Base-by-base conservation (phyloP, 495 filamentous ascomycete species). In the Penicillium steckii region DNA sequence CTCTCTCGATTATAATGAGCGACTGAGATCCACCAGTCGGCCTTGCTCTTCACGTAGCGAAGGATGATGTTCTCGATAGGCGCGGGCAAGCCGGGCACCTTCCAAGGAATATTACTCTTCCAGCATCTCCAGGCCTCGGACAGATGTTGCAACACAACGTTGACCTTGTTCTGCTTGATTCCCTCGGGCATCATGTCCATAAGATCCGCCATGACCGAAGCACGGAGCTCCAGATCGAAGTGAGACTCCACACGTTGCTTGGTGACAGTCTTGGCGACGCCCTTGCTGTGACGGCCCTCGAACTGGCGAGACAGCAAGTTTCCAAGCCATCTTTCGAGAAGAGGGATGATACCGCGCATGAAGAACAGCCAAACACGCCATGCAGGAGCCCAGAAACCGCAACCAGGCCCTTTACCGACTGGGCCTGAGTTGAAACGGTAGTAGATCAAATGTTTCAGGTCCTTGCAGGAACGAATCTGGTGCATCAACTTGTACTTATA, bases 401-500 rank as follows among this genome's bases (percentile, higher is more conserved):
- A 97, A 21, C 95, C 95, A 47, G 95, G 95, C 48, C 95, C 95
- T 66, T 99, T 99, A 24, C 95, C 95, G 37, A 99, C 95, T 19
- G 95, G 89, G 0, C 93, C 94, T 27, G 92, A 93, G 69, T 99
- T 99, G 77, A 99, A 99, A 12, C 95, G 89, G 68, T 99, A 97
- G 76, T 99, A 99, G 56, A 99, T 97, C 45, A 99, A 68, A 83
- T 99, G 95, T 82, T 99, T 99, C 63, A 99, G 73, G 73, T 99
- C 95, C 67, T 99, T 99, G 76, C 95, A 99, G 2, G 95, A 94
- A 42, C 95, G 91, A 61, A 99, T 97, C 72, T 99, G 95, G 69
- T 99, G 95, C 95, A 99, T 99, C 29, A 99, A 81, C 77, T 99
- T 99, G 76, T 99, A 99, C 80, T 99, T 99, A 83, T 99, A 99